Percentiles rank a stretch among this genome's conserved stretches.
These are phyloP conservation scores for Globisporangium cystogenes DNA, from an alignment of 352 stramenopile genomes.

Conservation along the genomic window DNA sequence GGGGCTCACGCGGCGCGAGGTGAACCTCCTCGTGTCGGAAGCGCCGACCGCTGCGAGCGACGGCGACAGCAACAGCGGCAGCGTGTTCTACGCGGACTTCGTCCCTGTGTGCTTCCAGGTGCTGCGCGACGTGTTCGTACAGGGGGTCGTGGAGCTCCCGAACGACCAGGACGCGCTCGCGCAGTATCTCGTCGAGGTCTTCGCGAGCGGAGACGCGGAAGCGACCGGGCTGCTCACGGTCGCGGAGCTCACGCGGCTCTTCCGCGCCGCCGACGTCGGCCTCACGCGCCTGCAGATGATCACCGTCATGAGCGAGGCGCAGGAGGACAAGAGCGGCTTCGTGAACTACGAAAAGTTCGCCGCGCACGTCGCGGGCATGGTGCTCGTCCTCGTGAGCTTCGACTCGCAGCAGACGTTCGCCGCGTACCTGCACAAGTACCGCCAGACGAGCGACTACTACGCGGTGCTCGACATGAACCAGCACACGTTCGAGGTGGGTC, in stretches of 20 bases:
- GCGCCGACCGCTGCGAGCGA: not conserved
- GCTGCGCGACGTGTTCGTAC: conserved; percentile 41
- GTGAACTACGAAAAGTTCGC: conserved; percentile 75
- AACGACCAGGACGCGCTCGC: conserved; percentile 61
- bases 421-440: conserved; percentile 54
- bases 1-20: conserved; percentile 55
- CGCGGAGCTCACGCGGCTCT: conserved; percentile 47
- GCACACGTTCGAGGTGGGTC: conserved; percentile 60
- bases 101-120: conserved; percentile 57
- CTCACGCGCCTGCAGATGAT: conserved; percentile 78
- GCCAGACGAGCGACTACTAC: conserved; percentile 75
- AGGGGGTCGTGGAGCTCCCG: conserved; percentile 54
- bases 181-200: conserved; percentile 70
- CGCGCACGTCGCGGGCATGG: conserved; percentile 60
- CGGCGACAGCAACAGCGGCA: conserved; percentile 20
- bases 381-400: conserved; percentile 55
- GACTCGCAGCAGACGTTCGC: conserved; percentile 61
- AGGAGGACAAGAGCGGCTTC: conserved; percentile 72
- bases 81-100: conserved; percentile 46
- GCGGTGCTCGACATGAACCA: conserved; percentile 72
- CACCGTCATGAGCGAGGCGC: conserved; percentile 55
- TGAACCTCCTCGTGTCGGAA: conserved; percentile 76
- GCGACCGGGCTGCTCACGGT: conserved; percentile 55
- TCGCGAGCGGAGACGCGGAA: conserved; percentile 62
- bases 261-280: conserved; percentile 56